These are phyloP conservation scores for Fusarium penzigii DNA, from an alignment of 2,329 filamentous ascomycete genomes.

Conservation along the genomic window DNA sequence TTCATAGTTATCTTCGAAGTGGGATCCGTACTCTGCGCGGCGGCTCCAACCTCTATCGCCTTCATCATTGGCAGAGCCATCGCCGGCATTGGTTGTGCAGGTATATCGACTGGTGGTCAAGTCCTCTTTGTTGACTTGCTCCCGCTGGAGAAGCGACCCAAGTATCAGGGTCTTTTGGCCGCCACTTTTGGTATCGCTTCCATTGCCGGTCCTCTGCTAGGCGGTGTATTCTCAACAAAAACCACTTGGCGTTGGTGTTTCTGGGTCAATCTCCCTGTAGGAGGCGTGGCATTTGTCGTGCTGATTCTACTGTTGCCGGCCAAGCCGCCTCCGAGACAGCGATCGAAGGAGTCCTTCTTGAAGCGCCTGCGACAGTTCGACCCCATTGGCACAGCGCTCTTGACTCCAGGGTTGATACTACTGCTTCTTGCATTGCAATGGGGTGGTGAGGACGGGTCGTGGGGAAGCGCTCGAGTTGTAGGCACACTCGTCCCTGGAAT, in stretches of 20 bases:
- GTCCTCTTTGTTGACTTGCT: conserved; percentile 10
- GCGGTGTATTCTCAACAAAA: conserved; percentile 8
- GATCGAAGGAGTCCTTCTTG: conserved; percentile 2
- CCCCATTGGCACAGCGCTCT: conserved; percentile 1
- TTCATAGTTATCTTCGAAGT: conserved; percentile 8
- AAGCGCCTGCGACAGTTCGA: conserved; percentile 11
- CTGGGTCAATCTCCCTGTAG: conserved; percentile 17
- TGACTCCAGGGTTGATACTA: conserved; percentile 9
- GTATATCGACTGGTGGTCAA: conserved; percentile 9
- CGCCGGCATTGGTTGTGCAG: conserved; percentile 12
- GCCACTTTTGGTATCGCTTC: conserved; percentile 8
- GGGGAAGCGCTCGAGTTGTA: not conserved
- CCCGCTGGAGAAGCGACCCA: conserved; percentile 8
- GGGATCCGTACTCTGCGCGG: conserved; percentile 6
- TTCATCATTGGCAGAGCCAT: conserved; percentile 12
- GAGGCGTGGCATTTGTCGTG: conserved; percentile 4
- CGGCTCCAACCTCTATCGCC: conserved; percentile 9
- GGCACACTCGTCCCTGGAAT: conserved; percentile 11
- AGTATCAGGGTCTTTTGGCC: conserved; percentile 1
- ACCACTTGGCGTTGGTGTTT: conserved; percentile 17
- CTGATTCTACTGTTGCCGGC: conserved; percentile 3
- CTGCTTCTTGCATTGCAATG: conserved; percentile 11
- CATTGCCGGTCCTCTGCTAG: conserved; percentile 11
- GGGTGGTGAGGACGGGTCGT: conserved; percentile 3
- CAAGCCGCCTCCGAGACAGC: not conserved